Evolutionary conservation across 1,139 yeast genomes (phyloP).

Genomic region (Scheffersomyces quercinus): DNA sequence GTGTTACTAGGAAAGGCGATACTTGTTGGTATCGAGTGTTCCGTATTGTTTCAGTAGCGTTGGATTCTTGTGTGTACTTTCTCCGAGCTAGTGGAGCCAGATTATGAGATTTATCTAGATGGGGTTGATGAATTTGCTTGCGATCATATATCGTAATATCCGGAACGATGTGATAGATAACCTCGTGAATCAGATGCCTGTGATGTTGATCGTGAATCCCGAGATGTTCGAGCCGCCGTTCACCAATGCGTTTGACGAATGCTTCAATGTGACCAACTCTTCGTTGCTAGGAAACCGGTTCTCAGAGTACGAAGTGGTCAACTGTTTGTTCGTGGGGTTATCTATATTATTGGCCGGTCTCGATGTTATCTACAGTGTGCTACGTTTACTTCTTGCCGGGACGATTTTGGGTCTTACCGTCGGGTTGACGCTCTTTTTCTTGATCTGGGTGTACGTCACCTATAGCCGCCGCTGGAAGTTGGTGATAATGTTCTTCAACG

Average conservation of each 20-base stretch:
- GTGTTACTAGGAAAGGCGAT: too few species aligned
- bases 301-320: constrained; percentile 2
- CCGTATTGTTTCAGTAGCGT: too few species aligned
- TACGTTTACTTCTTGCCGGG: constrained; percentile 18
- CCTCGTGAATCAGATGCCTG: constrained; percentile 17
- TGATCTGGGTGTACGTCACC: constrained; percentile 7
- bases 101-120: too few species aligned
- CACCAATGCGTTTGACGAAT: constrained; percentile 18
- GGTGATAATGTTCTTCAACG: not conserved
- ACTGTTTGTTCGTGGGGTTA: constrained; percentile 2
- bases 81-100: too few species aligned
- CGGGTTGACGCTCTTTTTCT: constrained; percentile 8
- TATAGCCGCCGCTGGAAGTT: constrained; percentile 4
- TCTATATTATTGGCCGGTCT: constrained; percentile 17
- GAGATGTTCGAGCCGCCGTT: constrained; percentile 33
- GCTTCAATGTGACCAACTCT: constrained; percentile 11
- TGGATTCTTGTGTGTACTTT: too few species aligned
- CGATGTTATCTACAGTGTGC: constrained; percentile 20
- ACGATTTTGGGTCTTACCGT: constrained; percentile 13
- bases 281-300: constrained; percentile 5
- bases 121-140: constrained; percentile 2
- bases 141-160: constrained; percentile 10
- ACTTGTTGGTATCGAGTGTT: too few species aligned
- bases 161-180: constrained; percentile 16
- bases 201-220: constrained; percentile 23